Conservation (phyloP, 2,329 filamentous ascomycete species). For the Cordyceps farinosa region DNA sequence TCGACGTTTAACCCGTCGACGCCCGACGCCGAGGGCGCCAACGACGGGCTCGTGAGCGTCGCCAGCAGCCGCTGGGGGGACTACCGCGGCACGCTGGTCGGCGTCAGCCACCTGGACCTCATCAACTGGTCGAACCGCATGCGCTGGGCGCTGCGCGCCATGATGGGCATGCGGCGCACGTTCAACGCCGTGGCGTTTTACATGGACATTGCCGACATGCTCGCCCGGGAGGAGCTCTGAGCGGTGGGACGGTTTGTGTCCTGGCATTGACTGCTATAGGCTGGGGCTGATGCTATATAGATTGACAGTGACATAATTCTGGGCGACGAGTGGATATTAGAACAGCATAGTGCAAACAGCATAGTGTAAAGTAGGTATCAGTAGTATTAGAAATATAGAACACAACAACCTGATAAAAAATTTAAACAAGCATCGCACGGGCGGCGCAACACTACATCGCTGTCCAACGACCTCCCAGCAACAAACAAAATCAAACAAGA, state of each 20-base stretch:
- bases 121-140: conserved; percentile 66
- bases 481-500: conserved; percentile 10
- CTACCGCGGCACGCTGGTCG: conserved; percentile 61
- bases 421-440: conserved; percentile 17
- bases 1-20: conserved; percentile 57
- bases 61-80: conserved; percentile 58
- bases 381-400: conserved; percentile 33
- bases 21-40: conserved; percentile 56
- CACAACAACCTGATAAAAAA: conserved; percentile 24
- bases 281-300: background rate
- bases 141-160: conserved; percentile 50
- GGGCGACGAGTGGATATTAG: too few species aligned
- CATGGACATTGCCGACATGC: conserved; percentile 64
- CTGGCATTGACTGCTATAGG: background rate
- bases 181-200: conserved; percentile 69
- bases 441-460: conserved; percentile 3
- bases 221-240: conserved; percentile 59
- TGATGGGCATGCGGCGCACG: conserved; percentile 51
- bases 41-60: conserved; percentile 67
- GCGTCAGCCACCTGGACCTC: conserved; percentile 60
- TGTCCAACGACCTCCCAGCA: conserved; percentile 13
- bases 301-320: background rate
- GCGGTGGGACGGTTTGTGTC: too few species aligned
- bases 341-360: background rate
- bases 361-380: conserved; percentile 28